Conservation (phyloP, 495 filamentous ascomycete genomes). For the Penicillium odoratum region DNA sequence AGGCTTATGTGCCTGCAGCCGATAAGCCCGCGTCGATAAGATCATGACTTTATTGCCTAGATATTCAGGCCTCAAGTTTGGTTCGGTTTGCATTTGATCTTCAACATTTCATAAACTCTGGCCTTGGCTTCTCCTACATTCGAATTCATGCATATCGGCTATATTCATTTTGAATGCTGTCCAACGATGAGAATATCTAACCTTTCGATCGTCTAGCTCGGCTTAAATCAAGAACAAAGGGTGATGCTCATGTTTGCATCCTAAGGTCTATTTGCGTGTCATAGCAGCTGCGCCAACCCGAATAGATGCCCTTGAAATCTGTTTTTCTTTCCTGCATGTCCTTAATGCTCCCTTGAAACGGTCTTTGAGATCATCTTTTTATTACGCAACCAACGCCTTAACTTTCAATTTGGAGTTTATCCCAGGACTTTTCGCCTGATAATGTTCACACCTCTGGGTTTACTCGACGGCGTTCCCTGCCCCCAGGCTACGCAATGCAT, state of each 20-base stretch:
- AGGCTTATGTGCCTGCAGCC: neutral
- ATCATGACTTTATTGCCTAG: neutral
- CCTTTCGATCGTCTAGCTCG: neutral
- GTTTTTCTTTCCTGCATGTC: no score
- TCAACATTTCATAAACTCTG: neutral
- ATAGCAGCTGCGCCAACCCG: neutral
- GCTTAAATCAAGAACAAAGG: neutral
- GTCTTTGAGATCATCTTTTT: neutral
- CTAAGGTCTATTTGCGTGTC: neutral
- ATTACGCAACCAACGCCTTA: neutral
- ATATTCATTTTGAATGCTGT: neutral
- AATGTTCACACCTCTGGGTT: conserved; percentile 67
- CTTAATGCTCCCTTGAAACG: neutral
- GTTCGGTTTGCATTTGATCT: conserved; percentile 2
- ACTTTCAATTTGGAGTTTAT: neutral
- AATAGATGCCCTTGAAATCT: neutral
- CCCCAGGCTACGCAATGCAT: conserved; percentile 57
- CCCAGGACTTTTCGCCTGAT: conserved; percentile 9
- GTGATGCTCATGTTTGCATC: neutral
- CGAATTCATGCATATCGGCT: neutral
- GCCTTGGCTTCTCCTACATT: neutral
- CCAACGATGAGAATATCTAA: neutral
- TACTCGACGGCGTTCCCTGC: conserved; percentile 66
- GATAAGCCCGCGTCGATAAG: conserved; percentile 7
- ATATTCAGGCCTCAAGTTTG: neutral